Percentiles rank a stretch among this genome's conserved stretches.
Conservation (phyloP, 306 rosid genomes). For the Argentina anserina region DNA sequence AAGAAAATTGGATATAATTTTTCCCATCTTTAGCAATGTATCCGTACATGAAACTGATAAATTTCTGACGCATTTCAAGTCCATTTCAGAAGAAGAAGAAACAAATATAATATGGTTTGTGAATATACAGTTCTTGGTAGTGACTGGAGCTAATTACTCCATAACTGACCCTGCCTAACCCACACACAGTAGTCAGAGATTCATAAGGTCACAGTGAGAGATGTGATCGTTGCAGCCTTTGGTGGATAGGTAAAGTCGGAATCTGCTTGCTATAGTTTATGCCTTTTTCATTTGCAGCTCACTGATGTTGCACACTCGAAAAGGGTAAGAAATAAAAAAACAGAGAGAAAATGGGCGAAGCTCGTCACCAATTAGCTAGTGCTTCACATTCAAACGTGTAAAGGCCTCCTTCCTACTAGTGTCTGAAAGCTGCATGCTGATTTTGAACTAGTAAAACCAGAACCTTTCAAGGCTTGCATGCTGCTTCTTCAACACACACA, state of each 20-base stretch:
- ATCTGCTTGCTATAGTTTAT: not conserved
- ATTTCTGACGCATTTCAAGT: not conserved
- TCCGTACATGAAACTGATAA: not conserved
- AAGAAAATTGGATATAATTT: too few species aligned
- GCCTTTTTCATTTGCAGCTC: constrained; percentile 2
- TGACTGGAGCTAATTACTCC: not conserved
- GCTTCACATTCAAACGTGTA: constrained; percentile 6
- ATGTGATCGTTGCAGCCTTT: not conserved
- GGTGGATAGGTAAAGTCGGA: constrained; percentile 1
- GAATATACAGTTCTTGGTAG: not conserved
- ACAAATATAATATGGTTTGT: too few species aligned
- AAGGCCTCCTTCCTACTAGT: not conserved
- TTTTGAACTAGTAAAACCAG: constrained; percentile 12
- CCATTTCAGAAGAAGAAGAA: not conserved
- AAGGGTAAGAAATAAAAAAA: not conserved
- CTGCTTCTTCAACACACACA: not conserved
- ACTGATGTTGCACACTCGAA: not conserved
- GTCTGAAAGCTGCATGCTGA: not conserved
- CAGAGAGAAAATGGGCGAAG: not conserved
- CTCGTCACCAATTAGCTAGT: not conserved
- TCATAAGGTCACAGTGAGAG: not conserved
- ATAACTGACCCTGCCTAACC: not conserved
- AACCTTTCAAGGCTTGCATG: not conserved
- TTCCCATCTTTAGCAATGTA: too few species aligned
- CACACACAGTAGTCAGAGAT: not conserved